Conservation (phyloP, 1,284 basidiomycete species). For the Microbotryum saponariae region DNA sequence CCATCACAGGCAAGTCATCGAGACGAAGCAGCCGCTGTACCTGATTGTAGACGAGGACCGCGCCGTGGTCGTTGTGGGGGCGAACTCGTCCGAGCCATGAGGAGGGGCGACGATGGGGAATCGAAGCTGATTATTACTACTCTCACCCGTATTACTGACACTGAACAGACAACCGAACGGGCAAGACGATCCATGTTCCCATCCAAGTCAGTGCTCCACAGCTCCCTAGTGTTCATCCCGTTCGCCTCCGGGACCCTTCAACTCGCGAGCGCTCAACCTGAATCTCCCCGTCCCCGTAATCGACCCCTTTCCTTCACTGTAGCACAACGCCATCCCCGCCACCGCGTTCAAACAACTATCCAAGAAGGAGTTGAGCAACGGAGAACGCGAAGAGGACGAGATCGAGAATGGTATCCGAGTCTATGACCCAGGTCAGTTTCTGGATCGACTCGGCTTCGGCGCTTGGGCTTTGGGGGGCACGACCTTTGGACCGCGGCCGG, state of each 20-base stretch:
- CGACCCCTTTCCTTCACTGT: background rate
- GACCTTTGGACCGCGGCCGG: background rate
- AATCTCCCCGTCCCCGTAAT: background rate
- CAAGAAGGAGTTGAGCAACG: slow-evolving; percentile 50
- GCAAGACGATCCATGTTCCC: slow-evolving; percentile 63
- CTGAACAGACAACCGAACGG: slow-evolving; percentile 65
- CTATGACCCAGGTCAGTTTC: slow-evolving; percentile 47
- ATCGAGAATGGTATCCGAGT: slow-evolving; percentile 59
- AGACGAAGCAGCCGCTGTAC: too few relatives aligned
- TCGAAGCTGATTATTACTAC: background rate
- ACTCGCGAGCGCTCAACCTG: background rate
- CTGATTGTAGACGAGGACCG: too few relatives aligned
- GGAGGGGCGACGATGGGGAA: too few relatives aligned
- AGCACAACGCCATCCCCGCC: slow-evolving; percentile 65
- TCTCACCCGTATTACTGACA: too few relatives aligned
- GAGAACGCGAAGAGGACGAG: slow-evolving; percentile 72
- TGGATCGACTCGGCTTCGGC: background rate
- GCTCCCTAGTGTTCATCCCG: background rate
- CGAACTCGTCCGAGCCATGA: too few relatives aligned
- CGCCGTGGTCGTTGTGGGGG: too few relatives aligned
- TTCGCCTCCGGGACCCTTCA: background rate
- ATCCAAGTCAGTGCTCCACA: slow-evolving; percentile 32
- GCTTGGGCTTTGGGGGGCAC: background rate
- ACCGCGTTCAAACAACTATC: slow-evolving; percentile 63
- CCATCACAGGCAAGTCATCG: slow-evolving; percentile 15